Conservation (phyloP, 208 protist species). For the Novymonas esmeraldas region DNA sequence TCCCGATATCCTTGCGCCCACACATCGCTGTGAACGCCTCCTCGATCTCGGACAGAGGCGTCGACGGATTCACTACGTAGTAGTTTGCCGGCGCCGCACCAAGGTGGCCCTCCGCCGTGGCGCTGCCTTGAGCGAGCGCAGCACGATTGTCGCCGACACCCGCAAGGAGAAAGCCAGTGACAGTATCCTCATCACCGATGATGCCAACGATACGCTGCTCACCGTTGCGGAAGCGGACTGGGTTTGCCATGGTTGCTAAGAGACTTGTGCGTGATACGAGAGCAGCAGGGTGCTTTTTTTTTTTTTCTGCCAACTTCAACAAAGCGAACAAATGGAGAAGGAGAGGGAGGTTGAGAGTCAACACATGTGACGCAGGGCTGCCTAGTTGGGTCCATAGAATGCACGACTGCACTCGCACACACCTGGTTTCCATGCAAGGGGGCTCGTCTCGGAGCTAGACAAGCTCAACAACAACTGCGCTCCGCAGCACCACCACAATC, state of each 20-base stretch:
- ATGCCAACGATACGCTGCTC: conserved; percentile 85
- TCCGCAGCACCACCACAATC: too few species aligned
- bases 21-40: conserved; percentile 92
- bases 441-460: too few species aligned
- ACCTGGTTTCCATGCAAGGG: too few species aligned
- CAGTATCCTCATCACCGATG: conserved; percentile 96
- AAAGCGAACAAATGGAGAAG: too few species aligned
- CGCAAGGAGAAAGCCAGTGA: conserved; percentile 97
- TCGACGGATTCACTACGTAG: conserved; percentile 91
- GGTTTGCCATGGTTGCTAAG: conserved; percentile 29
- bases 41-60: conserved; percentile 91
- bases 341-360: too few species aligned
- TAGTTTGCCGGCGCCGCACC: conserved; percentile 78
- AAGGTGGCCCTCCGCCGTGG: conserved; percentile 18
- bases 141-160: conserved; percentile 93
- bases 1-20: conserved; percentile 88
- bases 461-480: too few species aligned
- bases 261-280: too few species aligned
- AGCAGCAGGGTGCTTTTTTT: too few species aligned
- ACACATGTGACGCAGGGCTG: too few species aligned
- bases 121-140: conserved; percentile 15
- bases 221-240: conserved; percentile 69
- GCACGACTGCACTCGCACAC: too few species aligned
- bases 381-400: too few species aligned
- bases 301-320: too few species aligned